Evolutionary conservation across 2,329 filamentous ascomycete species (phyloP).

Genomic region (Fusarium vanettenii): DNA sequence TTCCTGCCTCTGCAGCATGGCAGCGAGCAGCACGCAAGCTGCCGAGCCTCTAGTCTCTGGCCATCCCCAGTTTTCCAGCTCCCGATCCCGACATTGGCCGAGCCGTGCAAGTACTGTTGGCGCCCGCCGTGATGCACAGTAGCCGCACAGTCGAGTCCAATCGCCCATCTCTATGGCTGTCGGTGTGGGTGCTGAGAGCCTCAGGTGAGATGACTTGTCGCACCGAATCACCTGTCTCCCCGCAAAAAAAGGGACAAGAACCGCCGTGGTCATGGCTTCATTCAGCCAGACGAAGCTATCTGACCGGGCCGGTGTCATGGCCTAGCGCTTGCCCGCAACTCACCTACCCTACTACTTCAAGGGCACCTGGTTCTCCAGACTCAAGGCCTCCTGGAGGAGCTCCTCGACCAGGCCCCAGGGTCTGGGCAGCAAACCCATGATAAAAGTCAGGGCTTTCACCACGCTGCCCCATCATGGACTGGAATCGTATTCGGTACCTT

Average conservation of each 20-base stretch:
- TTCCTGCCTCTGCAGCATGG: background rate
- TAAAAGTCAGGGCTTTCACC: slow-evolving; percentile 10
- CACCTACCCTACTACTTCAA: background rate
- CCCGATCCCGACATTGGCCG: slow-evolving; percentile 41
- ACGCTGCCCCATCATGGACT: slow-evolving; percentile 13
- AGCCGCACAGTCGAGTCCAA: slow-evolving; percentile 11
- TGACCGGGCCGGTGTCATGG: slow-evolving; percentile 22
- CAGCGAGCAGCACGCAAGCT: slow-evolving; percentile 6
- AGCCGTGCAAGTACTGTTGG: slow-evolving; percentile 34
- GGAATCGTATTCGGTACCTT: slow-evolving; percentile 33
- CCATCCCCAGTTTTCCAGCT: slow-evolving; percentile 25
- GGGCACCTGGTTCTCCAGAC: slow-evolving; percentile 13
- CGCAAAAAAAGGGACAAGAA: slow-evolving; percentile 13
- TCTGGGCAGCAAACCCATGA: slow-evolving; percentile 1
- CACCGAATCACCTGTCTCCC: slow-evolving; percentile 36
- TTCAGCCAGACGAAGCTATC: background rate
- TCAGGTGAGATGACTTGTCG: slow-evolving; percentile 40
- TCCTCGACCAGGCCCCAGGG: slow-evolving; percentile 3
- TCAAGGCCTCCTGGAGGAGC: background rate
- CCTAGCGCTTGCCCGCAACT: background rate
- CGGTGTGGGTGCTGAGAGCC: slow-evolving; percentile 33
- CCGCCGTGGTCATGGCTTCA: slow-evolving; percentile 18
- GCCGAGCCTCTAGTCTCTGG: background rate
- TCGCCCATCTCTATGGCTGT: slow-evolving; percentile 18
- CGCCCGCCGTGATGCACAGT: slow-evolving; percentile 8